A percentile compares a stretch with the other conserved stretches of the same genome.
Conservation (phyloP, 148 eudicot genomes). For the Rhododendron simsii region DNA sequence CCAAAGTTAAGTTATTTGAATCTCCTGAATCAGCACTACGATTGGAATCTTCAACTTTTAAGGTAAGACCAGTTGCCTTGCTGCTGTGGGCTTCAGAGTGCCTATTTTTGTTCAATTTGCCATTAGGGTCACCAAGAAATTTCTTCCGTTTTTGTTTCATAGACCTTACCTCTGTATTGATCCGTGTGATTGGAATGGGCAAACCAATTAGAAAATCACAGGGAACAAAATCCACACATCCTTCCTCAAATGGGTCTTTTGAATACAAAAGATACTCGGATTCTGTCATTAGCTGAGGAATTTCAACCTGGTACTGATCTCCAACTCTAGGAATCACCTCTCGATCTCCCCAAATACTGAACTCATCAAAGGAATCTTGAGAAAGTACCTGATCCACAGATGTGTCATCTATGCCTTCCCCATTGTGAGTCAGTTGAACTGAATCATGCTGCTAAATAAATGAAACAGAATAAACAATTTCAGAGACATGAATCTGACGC, state of each 20-base stretch:
- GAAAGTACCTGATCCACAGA: slow-evolving; percentile 19
- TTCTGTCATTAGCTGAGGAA: slow-evolving; percentile 33
- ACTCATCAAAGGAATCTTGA: slow-evolving; percentile 14
- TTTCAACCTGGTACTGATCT: slow-evolving; percentile 56
- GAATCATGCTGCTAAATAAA: slow-evolving; percentile 37
- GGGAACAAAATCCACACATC: slow-evolving; percentile 10
- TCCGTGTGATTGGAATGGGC: slow-evolving; percentile 46
- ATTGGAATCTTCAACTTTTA: background rate
- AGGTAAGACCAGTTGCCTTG: background rate
- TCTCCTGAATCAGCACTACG: background rate
- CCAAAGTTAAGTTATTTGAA: background rate
- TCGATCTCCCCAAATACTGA: slow-evolving; percentile 40
- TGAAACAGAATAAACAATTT: background rate
- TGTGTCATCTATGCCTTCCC: slow-evolving; percentile 17
- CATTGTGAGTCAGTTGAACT: slow-evolving; percentile 20
- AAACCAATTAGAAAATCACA: slow-evolving; percentile 41
- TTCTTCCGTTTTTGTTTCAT: slow-evolving; percentile 14
- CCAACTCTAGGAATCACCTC: slow-evolving; percentile 56
- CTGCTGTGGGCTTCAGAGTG: slow-evolving; percentile 4
- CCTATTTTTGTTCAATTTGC: background rate
- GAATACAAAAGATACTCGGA: slow-evolving; percentile 21
- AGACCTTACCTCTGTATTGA: slow-evolving; percentile 18
- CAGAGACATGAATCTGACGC: background rate
- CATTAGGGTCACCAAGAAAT: background rate
- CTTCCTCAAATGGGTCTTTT: slow-evolving; percentile 17